A percentile compares a stretch with the other conserved stretches of the same genome.
phyloP scores from a whole-genome alignment of 1,139 yeast genomes.

The Lodderomyces theae region DNA sequence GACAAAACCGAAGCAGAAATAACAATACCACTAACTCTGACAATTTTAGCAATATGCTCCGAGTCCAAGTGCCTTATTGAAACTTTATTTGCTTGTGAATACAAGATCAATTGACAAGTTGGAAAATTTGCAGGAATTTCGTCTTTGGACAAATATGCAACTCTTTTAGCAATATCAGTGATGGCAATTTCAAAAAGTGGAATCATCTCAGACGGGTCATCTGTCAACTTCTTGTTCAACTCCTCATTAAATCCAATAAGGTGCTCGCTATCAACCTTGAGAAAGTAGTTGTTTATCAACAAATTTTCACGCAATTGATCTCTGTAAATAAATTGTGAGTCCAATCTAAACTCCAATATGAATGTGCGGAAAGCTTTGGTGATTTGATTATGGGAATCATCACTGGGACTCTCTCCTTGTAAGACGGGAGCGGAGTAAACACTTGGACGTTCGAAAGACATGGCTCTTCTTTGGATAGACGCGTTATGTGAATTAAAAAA shows the following conservation, averaged over 20 bases:
- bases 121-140: conserved; percentile 65
- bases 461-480: conserved; percentile 16
- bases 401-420: conserved; percentile 73
- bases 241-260: conserved; percentile 86
- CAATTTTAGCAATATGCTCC: conserved; percentile 83
- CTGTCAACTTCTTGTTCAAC: conserved; percentile 75
- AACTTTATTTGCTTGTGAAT: conserved; percentile 68
- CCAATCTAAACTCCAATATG: conserved; percentile 80
- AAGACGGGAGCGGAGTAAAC: conserved; percentile 82
- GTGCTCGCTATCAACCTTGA: conserved; percentile 81
- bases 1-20: conserved; percentile 87
- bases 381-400: conserved; percentile 70
- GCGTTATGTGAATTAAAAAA: no score
- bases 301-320: conserved; percentile 89
- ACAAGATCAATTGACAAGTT: conserved; percentile 75
- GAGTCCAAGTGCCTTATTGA: conserved; percentile 83
- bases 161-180: conserved; percentile 83
- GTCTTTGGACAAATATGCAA: conserved; percentile 59
- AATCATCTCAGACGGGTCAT: conserved; percentile 86
- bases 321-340: conserved; percentile 81
- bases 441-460: conserved; percentile 81
- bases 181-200: conserved; percentile 89
- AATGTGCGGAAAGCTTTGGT: conserved; percentile 79
- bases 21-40: conserved; percentile 88
- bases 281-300: conserved; percentile 67